These are phyloP conservation scores for Fusarium euwallaceae DNA, from an alignment of 2,329 filamentous ascomycete species.

Conservation along the genomic window DNA sequence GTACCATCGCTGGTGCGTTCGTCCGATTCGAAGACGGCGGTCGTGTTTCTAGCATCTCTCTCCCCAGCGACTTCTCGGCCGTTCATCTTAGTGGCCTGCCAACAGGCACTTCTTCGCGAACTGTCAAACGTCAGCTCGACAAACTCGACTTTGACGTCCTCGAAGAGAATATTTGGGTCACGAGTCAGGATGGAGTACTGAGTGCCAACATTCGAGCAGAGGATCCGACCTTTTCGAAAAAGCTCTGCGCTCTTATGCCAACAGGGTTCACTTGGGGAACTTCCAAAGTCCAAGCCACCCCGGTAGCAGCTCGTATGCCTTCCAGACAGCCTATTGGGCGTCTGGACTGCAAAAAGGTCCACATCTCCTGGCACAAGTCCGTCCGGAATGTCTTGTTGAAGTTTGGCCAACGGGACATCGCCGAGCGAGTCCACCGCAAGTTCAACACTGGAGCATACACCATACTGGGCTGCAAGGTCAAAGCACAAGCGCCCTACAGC, in stretches of 20 bases:
- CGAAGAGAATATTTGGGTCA: constrained; percentile 4
- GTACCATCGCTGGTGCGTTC: constrained; percentile 39
- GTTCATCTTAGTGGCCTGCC: constrained; percentile 51
- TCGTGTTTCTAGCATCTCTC: constrained; percentile 43
- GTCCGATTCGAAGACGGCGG: constrained; percentile 53
- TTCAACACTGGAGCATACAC: constrained; percentile 44
- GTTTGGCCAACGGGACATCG: constrained; percentile 42
- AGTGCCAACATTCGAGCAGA: constrained; percentile 24
- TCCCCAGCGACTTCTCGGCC: constrained; percentile 54
- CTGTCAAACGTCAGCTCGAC: constrained; percentile 12
- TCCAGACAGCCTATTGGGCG: constrained; percentile 43
- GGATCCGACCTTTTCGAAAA: constrained; percentile 19
- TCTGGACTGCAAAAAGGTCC: constrained; percentile 52
- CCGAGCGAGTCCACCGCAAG: constrained; percentile 36
- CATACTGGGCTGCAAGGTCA: constrained; percentile 37
- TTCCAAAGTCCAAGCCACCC: neutral
- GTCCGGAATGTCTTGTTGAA: constrained; percentile 46
- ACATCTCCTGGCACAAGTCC: constrained; percentile 54
- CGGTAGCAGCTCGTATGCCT: constrained; percentile 34
- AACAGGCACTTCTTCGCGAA: constrained; percentile 3
- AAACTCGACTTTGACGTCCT: neutral
- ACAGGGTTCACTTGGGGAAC: neutral
- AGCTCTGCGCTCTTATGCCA: neutral
- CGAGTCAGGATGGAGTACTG: neutral
- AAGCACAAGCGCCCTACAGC: neutral